Conservation (phyloP, 192 early-diverging fungal genomes). For the Coemansia sp. region DNA sequence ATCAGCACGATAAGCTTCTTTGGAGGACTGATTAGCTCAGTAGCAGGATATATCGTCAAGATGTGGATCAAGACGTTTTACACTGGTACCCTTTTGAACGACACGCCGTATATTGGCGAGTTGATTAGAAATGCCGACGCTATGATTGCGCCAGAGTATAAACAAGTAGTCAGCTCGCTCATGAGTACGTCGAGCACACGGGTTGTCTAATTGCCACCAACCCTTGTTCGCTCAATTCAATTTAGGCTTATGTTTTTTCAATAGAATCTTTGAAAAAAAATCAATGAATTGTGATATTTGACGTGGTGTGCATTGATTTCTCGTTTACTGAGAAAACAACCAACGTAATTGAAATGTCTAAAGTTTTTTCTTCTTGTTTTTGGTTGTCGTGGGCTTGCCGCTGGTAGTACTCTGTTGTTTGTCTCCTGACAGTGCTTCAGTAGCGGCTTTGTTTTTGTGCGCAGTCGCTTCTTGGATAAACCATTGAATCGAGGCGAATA, state of each 20-base stretch:
- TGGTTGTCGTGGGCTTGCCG: not conserved
- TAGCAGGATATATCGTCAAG: constrained; percentile 28
- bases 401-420: not conserved
- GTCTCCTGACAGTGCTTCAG: constrained; percentile 1
- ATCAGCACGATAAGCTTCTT: constrained; percentile 23
- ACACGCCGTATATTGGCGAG: constrained; percentile 50
- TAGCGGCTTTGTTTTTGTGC: constrained; percentile 5
- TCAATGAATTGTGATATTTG: not conserved
- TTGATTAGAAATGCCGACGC: constrained; percentile 32
- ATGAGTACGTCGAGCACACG: not conserved
- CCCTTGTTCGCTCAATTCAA: not conserved
- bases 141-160: constrained; percentile 26
- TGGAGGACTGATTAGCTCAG: constrained; percentile 28
- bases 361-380: constrained; percentile 39
- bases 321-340: not conserved
- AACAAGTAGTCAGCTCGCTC: constrained; percentile 7
- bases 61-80: constrained; percentile 23
- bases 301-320: not conserved
- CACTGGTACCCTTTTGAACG: constrained; percentile 30
- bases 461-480: constrained; percentile 30
- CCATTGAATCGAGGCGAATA: constrained; percentile 51
- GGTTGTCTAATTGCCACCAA: not conserved
- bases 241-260: not conserved
- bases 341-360: not conserved
- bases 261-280: not conserved